phyloP scores from a whole-genome alignment of 2,329 filamentous ascomycete species.

The Fusarium verticillioides region DNA sequence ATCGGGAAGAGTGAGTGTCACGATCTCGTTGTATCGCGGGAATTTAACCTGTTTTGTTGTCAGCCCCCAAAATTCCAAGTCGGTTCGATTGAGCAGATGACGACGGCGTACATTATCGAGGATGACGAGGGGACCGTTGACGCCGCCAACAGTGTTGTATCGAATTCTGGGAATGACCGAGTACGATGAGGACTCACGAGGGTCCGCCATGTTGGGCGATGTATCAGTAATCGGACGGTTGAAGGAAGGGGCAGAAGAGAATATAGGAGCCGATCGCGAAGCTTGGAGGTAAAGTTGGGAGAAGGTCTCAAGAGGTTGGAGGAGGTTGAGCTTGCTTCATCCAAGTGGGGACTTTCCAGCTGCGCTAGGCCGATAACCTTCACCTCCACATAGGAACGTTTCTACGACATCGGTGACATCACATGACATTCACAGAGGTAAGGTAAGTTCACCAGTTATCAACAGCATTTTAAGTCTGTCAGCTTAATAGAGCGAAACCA shows the following conservation, averaged over 20 bases:
- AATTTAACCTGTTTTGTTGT: constrained; percentile 83
- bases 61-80: constrained; percentile 34
- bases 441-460: background rate
- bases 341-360: constrained; percentile 49
- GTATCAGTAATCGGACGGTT: constrained; percentile 33
- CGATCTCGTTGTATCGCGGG: constrained; percentile 97
- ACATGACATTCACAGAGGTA: constrained; percentile 50
- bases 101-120: constrained; percentile 80
- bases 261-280: constrained; percentile 34
- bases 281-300: constrained; percentile 42
- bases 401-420: constrained; percentile 48
- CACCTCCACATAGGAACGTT: constrained; percentile 26
- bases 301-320: constrained; percentile 50
- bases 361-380: constrained; percentile 40
- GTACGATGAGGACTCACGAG: constrained; percentile 69
- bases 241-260: constrained; percentile 20
- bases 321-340: constrained; percentile 55
- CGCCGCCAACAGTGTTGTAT: constrained; percentile 98
- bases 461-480: background rate
- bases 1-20: constrained; percentile 94
- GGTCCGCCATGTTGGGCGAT: constrained; percentile 62
- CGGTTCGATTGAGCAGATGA: constrained; percentile 4
- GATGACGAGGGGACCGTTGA: constrained; percentile 98
- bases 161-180: constrained; percentile 73
- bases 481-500: background rate